These are phyloP conservation scores for Pythium myriotylum DNA, from an alignment of 352 stramenopile genomes.

Conservation along the genomic window DNA sequence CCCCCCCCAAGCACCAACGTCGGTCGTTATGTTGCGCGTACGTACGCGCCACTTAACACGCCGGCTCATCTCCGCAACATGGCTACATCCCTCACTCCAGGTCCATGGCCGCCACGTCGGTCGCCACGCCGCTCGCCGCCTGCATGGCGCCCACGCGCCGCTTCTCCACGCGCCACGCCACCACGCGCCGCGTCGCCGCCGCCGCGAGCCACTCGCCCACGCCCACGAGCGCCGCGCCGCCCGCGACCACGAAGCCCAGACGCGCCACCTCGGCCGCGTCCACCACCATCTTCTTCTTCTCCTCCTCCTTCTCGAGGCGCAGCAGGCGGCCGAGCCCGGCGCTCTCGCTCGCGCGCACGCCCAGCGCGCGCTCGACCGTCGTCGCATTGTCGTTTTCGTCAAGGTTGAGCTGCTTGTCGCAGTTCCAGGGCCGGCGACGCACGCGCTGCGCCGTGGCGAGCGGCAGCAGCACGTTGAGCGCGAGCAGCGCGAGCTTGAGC, in stretches of 20 bases:
- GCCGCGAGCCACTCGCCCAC: slow-evolving; percentile 18
- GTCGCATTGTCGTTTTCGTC: not conserved
- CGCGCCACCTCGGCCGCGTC: slow-evolving; percentile 12
- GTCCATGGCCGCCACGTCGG: not conserved
- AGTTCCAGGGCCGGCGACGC: not conserved
- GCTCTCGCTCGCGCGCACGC: slow-evolving; percentile 5
- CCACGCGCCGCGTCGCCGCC: not conserved
- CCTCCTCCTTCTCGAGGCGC: not conserved
- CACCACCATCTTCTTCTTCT: not conserved
- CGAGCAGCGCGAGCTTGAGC: slow-evolving; percentile 46
- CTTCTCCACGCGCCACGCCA: not conserved
- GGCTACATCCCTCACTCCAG: too few relatives aligned
- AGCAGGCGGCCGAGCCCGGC: not conserved
- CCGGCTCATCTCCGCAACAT: too few relatives aligned
- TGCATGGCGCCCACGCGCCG: not conserved
- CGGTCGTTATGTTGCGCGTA: slow-evolving; percentile 8
- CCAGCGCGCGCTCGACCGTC: slow-evolving; percentile 1
- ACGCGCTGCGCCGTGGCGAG: slow-evolving; percentile 22
- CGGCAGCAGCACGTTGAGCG: slow-evolving; percentile 38
- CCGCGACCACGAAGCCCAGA: slow-evolving; percentile 10
- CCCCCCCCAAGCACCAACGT: too few relatives aligned
- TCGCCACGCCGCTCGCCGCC: not conserved
- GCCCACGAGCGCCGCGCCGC: not conserved
- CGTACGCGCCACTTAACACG: too few relatives aligned
- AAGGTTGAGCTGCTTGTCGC: not conserved